Conservation (phyloP, 1,284 basidiomycete genomes). For the Xerocomus nothofagi region DNA sequence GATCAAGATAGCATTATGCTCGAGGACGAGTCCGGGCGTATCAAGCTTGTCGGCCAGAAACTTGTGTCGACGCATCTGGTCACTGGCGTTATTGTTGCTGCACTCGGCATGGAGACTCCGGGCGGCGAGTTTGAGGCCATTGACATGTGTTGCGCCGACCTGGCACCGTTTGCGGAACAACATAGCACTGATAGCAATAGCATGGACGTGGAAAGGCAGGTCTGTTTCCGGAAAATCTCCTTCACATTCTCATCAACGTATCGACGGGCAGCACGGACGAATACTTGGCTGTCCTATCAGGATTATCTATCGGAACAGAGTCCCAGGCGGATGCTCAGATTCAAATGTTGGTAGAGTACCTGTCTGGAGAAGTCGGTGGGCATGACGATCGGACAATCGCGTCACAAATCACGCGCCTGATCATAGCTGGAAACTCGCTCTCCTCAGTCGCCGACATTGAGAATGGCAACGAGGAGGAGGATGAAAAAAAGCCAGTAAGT, state of each 20-base stretch:
- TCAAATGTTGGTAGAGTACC: slow-evolving; percentile 84
- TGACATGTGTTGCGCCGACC: slow-evolving; percentile 85
- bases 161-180: slow-evolving; percentile 54
- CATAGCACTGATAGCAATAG: slow-evolving; percentile 37
- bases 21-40: slow-evolving; percentile 94
- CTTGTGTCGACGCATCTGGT: slow-evolving; percentile 63
- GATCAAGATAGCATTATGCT: slow-evolving; percentile 82
- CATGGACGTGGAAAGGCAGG: slow-evolving; percentile 50
- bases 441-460: slow-evolving; percentile 45
- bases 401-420: slow-evolving; percentile 74
- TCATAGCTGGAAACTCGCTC: slow-evolving; percentile 88
- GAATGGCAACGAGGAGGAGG: slow-evolving; percentile 34
- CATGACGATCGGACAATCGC: slow-evolving; percentile 63
- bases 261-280: slow-evolving; percentile 41
- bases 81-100: slow-evolving; percentile 89
- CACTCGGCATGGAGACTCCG: slow-evolving; percentile 85
- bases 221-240: slow-evolving; percentile 6
- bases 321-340: slow-evolving; percentile 71
- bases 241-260: slow-evolving; percentile 15
- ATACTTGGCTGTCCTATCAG: slow-evolving; percentile 86
- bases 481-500: slow-evolving; percentile 63
- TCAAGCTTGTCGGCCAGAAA: slow-evolving; percentile 80
- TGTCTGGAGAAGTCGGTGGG: slow-evolving; percentile 82
- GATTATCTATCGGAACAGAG: slow-evolving; percentile 66
- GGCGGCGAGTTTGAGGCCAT: slow-evolving; percentile 92